These are phyloP conservation scores for Linnemannia zychae DNA, from an alignment of 192 early-diverging fungal genomes.

Conservation along the genomic window DNA sequence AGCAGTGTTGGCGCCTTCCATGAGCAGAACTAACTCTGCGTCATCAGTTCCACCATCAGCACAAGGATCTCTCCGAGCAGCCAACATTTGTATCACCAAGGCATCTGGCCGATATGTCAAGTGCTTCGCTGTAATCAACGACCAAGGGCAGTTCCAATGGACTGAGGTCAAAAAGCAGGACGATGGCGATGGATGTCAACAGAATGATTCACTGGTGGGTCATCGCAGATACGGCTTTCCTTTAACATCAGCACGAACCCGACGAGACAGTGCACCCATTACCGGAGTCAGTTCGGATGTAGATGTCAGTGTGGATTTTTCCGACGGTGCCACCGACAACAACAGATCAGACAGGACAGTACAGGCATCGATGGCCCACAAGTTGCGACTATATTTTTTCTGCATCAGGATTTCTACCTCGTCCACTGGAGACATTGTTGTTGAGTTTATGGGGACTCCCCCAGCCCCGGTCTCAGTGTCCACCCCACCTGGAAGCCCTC, in stretches of 20 bases:
- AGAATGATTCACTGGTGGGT: background rate
- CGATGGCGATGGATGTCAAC: background rate
- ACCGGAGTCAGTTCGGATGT: too few relatives aligned
- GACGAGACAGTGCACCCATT: background rate
- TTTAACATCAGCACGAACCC: background rate
- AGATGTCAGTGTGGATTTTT: background rate
- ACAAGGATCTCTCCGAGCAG: background rate
- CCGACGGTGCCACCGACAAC: background rate
- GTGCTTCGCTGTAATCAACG: conserved; percentile 34
- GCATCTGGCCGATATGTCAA: conserved; percentile 49
- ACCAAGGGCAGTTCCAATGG: conserved; percentile 43
- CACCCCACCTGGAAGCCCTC: background rate
- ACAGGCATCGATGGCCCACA: conserved; percentile 40
- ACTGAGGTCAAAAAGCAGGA: conserved; percentile 29
- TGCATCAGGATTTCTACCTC: conserved; percentile 33
- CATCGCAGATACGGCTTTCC: conserved; percentile 11
- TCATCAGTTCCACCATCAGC: background rate
- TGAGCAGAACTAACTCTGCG: conserved; percentile 22
- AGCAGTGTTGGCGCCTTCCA: background rate
- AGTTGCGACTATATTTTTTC: conserved; percentile 50
- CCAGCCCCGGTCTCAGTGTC: background rate
- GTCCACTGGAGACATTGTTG: conserved; percentile 19
- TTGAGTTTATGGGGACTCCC: conserved; percentile 10
- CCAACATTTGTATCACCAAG: conserved; percentile 31
- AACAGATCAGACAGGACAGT: conserved; percentile 2